Evolutionary conservation across 75 land plant genomes (phyloP).

Genomic region (Selaginella tamariscina): DNA sequence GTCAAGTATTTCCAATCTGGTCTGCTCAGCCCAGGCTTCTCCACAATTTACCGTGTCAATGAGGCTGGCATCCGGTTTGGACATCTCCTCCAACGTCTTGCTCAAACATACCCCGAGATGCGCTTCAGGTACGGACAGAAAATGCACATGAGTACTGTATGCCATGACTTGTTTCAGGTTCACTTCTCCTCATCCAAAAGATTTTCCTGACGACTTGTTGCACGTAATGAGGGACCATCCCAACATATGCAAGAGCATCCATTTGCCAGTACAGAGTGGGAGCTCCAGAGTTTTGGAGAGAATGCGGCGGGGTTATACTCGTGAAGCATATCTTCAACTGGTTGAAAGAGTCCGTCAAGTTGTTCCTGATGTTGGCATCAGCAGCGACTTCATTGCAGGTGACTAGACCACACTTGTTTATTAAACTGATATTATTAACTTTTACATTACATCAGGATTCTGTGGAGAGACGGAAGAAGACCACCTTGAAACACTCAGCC

Average conservation of each 20-base stretch:
- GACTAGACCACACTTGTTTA: conserved; percentile 16
- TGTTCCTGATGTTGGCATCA: conserved; percentile 79
- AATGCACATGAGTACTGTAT: too few relatives aligned
- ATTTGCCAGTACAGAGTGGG: conserved; percentile 94
- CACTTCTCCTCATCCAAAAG: conserved; percentile 98
- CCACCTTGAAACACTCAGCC: conserved; percentile 58
- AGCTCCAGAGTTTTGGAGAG: conserved; percentile 71
- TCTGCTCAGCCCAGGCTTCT: conserved; percentile 76
- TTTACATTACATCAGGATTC: conserved; percentile 44
- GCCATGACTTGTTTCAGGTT: too few relatives aligned
- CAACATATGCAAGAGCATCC: conserved; percentile 80
- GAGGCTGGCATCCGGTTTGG: conserved; percentile 67
- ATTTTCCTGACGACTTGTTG: conserved; percentile 85
- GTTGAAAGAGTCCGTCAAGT: conserved; percentile 70
- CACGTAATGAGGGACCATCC: conserved; percentile 69
- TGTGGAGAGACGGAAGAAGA: conserved; percentile 99
- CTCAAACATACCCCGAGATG: conserved; percentile 75
- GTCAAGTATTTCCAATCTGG: conserved; percentile 12
- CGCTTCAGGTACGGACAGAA: too few relatives aligned
- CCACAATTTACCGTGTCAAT: conserved; percentile 62
- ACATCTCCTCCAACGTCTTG: conserved; percentile 59
- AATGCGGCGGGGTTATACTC: conserved; percentile 89
- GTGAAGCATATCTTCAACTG: conserved; percentile 88
- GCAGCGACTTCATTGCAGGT: conserved; percentile 98
- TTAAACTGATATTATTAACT: background rate